Evolutionary conservation across 345 rosid genomes (phyloP).

Genomic region (Raphanus raphanistrum): DNA sequence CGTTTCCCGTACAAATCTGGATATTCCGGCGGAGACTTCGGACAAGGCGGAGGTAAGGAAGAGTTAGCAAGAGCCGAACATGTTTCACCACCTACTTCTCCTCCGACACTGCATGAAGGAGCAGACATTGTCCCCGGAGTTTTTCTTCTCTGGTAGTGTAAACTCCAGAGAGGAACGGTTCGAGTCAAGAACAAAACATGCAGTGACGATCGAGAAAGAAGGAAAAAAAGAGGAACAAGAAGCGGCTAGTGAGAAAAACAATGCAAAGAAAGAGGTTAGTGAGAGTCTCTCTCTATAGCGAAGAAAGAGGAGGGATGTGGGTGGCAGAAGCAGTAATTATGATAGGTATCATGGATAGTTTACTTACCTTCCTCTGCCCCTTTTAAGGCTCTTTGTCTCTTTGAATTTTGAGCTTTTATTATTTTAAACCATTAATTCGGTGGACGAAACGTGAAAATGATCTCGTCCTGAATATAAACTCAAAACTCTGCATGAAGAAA

Average conservation of each 20-base stretch:
- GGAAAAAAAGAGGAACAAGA: conserved; percentile 34
- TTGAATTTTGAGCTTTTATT: background rate
- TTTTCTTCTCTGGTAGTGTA: background rate
- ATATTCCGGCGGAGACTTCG: conserved; percentile 89
- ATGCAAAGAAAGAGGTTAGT: conserved; percentile 14
- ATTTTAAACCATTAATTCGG: conserved; percentile 4
- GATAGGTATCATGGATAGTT: conserved; percentile 59
- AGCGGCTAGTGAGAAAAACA: conserved; percentile 43
- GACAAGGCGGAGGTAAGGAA: conserved; percentile 67
- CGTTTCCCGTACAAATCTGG: conserved; percentile 96
- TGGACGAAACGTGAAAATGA: background rate
- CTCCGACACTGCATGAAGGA: conserved; percentile 21
- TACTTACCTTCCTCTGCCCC: conserved; percentile 38
- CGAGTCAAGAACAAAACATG: conserved; percentile 22
- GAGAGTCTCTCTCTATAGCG: background rate
- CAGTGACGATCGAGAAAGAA: background rate
- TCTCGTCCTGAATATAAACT: background rate
- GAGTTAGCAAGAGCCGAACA: conserved; percentile 42
- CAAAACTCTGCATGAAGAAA: background rate
- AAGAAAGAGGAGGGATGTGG: conserved; percentile 8
- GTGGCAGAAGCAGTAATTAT: conserved; percentile 68
- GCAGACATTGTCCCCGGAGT: conserved; percentile 43
- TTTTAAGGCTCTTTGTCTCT: conserved; percentile 36
- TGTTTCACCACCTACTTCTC: conserved; percentile 32
- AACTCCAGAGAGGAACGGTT: background rate